These are phyloP conservation scores for Fusarium coicis DNA, from an alignment of 2,329 filamentous ascomycete species.

Conservation along the genomic window DNA sequence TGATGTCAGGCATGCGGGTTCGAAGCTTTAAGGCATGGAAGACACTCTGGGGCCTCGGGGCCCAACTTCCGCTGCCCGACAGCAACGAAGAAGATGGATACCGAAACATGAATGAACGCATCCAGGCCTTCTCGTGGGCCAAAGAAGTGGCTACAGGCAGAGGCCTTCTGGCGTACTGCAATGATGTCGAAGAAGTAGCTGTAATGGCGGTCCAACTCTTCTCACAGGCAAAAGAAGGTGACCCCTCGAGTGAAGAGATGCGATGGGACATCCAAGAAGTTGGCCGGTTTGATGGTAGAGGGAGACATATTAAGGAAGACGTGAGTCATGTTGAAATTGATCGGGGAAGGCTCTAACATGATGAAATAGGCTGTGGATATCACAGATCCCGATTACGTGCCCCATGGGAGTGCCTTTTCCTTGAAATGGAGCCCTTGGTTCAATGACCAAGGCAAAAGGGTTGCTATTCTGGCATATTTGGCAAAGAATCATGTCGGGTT, in stretches of 20 bases:
- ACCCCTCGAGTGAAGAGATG: conserved; percentile 42
- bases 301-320: conserved; percentile 55
- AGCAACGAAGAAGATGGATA: conserved; percentile 46
- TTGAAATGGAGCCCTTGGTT: conserved; percentile 67
- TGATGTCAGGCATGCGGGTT: conserved; percentile 47
- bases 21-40: conserved; percentile 62
- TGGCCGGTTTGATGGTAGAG: conserved; percentile 58
- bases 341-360: conserved; percentile 14
- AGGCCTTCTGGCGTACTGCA: conserved; percentile 63
- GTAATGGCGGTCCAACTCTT: conserved; percentile 61
- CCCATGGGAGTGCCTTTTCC: conserved; percentile 60
- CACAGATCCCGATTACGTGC: conserved; percentile 61
- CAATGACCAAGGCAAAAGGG: conserved; percentile 46
- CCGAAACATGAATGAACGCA: conserved; percentile 55
- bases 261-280: conserved; percentile 64
- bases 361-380: conserved; percentile 43
- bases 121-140: conserved; percentile 66
- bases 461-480: conserved; percentile 62
- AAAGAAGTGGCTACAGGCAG: conserved; percentile 53
- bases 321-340: conserved; percentile 14
- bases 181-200: conserved; percentile 61
- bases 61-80: conserved; percentile 60
- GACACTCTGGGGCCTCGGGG: conserved; percentile 67
- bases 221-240: conserved; percentile 31
- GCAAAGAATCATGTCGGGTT: conserved; percentile 66